Conservation (phyloP, 2,329 filamentous ascomycete genomes). For the Emergomyces pasteurianus region DNA sequence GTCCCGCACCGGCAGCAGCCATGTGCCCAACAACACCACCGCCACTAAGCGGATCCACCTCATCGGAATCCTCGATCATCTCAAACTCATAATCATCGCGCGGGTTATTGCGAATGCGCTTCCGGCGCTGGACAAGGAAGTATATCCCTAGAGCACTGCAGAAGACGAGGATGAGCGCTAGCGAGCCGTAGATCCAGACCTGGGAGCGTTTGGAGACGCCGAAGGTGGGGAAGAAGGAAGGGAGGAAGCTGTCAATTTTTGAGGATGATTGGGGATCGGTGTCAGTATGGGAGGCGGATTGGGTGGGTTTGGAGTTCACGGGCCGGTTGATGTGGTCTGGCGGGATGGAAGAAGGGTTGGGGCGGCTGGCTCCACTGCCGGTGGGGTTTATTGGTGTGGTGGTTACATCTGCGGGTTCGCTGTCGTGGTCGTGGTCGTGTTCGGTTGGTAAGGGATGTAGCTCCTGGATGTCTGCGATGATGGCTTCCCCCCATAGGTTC, state of each 20-base stretch:
- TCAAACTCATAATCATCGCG: constrained; percentile 90
- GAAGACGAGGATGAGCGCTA: constrained; percentile 76
- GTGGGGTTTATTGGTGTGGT: constrained; percentile 52
- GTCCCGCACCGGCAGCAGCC: constrained; percentile 24
- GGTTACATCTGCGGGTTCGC: constrained; percentile 46
- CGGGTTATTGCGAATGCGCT: constrained; percentile 59
- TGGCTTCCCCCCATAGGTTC: constrained; percentile 84
- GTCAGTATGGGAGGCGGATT: constrained; percentile 18
- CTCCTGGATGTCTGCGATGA: constrained; percentile 60
- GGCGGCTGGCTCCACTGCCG: constrained; percentile 39
- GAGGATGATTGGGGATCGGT: constrained; percentile 12
- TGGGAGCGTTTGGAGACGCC: constrained; percentile 78
- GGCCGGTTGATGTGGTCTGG: constrained; percentile 56
- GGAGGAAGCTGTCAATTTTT: constrained; percentile 45
- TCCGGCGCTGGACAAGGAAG: constrained; percentile 66
- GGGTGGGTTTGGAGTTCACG: constrained; percentile 46
- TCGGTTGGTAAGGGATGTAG: constrained; percentile 71
- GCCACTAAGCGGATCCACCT: constrained; percentile 39
- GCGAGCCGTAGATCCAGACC: constrained; percentile 83
- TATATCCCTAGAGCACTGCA: constrained; percentile 70
- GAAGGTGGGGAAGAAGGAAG: constrained; percentile 81
- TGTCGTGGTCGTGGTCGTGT: constrained; percentile 73
- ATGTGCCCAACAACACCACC: constrained; percentile 15
- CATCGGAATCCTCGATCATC: constrained; percentile 73
- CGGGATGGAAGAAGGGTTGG: constrained; percentile 36